Evolutionary conservation across 176 grass and related monocot genomes (phyloP), one percentile per base, ranked within the genome.

Genomic region (Oryza officinalis): DNA sequence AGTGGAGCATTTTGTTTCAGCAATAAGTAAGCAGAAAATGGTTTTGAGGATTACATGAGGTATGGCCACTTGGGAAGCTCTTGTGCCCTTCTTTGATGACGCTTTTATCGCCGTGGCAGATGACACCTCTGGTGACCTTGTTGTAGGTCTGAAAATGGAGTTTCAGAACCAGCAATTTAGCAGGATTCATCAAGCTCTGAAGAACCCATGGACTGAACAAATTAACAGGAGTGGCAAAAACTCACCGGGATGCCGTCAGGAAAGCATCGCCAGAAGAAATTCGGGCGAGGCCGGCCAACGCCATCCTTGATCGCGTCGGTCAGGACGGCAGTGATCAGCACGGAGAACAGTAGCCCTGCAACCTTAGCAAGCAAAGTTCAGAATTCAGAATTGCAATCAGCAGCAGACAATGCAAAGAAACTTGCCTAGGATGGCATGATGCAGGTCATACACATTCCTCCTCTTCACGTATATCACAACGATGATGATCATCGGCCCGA

Each of bases 261-360:
- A 20, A 89, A 89, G 78, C 88, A 89, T 1, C 83, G 67, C 83
- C 83, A 89, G 79, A 66, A 89, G 88, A 89, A 86, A 11, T 89
- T 59, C 20, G 88, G 88, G 0, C 88, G 83, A 26, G 88, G 88
- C 66, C 88, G 54, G 7, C 88, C 88, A 1, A 89, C 88, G 13
- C 88, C 88, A 46, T 89, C 72, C 78, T 89, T 89, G 88, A 89
- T 89, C 2, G 88, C 78, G 2, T 89, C 78, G 2, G 83, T 89
- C 10, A 89, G 65, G 26, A 89, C 78, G 20, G 41, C 78, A 1
- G 83, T 82, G n/a, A 86, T 78, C 78, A 89, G 72, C 66, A 82
- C 83, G 12, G 78, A 77, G 67, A 89, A 89, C 31, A 86, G 78
- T 15, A 89, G 72, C 2, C 83, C 87, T 89, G 81, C 69, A 33